A percentile compares a stretch with the other conserved stretches of the same genome.
phyloP scores from a whole-genome alignment of 306 rosid species.

The Cajanus cajan region DNA sequence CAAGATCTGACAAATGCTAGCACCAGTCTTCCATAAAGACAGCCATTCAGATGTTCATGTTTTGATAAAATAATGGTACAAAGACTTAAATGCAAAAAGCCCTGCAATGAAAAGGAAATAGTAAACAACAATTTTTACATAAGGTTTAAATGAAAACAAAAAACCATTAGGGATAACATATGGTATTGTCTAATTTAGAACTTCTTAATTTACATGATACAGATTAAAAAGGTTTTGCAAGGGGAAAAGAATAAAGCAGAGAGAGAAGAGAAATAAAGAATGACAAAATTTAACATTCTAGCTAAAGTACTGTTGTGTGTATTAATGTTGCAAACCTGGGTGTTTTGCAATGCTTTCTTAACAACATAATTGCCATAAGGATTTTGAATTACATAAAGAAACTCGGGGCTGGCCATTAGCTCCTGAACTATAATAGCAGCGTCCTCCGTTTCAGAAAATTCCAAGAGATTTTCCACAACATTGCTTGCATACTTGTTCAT shows the following conservation, averaged over 20 bases:
- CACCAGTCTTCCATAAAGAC: conserved; percentile 14
- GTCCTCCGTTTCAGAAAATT: background rate
- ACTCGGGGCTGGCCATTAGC: conserved; percentile 16
- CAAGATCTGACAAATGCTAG: background rate
- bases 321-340: conserved; percentile 35
- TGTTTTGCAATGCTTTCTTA: conserved; percentile 37
- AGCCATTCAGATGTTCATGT: background rate
- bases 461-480: conserved; percentile 42
- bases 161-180: background rate
- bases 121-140: background rate
- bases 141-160: background rate
- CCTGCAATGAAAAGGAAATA: conserved; percentile 7
- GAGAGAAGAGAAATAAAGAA: background rate
- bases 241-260: background rate
- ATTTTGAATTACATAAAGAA: conserved; percentile 33
- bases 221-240: background rate
- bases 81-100: background rate
- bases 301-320: background rate
- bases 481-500: conserved; percentile 46
- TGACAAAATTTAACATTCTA: background rate
- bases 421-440: conserved; percentile 15
- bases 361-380: conserved; percentile 47
- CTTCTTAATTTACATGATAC: background rate
- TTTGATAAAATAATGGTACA: background rate
- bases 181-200: background rate